A percentile compares a stretch with the other conserved stretches of the same genome.
Conservation (phyloP, 2,329 filamentous ascomycete species). For the Ceratocystiopsis sp. region DNA sequence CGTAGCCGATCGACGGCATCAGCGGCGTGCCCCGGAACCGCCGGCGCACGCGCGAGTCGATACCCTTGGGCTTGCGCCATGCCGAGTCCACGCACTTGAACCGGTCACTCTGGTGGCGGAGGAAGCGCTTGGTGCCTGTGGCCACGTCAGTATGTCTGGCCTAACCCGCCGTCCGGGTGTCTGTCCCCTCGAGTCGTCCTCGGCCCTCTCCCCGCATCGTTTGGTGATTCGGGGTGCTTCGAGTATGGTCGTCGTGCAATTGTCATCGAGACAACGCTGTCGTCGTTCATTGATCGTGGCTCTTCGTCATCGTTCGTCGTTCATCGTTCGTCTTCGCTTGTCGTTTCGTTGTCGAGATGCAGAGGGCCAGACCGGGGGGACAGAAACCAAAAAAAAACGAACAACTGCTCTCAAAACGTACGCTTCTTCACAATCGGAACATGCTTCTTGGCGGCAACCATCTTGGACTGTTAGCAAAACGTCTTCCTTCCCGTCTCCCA, state of each 20-base stretch:
- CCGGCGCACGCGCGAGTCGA: slow-evolving; percentile 92
- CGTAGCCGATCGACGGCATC: slow-evolving; percentile 99
- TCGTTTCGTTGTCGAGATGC: too few relatives aligned
- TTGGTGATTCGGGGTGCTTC: too few relatives aligned
- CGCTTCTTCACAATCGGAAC: slow-evolving; percentile 99
- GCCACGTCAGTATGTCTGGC: background rate
- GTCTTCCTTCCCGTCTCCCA: background rate
- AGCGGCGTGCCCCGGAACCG: slow-evolving; percentile 89
- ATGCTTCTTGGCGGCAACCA: slow-evolving; percentile 99
- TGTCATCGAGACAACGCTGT: too few relatives aligned
- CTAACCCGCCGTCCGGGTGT: too few relatives aligned
- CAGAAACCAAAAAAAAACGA: too few relatives aligned
- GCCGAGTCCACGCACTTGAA: slow-evolving; percentile 80
- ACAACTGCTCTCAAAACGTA: slow-evolving; percentile 35
- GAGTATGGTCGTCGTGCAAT: too few relatives aligned
- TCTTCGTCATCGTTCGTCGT: too few relatives aligned
- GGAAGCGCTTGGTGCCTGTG: slow-evolving; percentile 84
- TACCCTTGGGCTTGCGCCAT: slow-evolving; percentile 99
- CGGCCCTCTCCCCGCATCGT: too few relatives aligned
- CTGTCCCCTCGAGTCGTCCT: too few relatives aligned
- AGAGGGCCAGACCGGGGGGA: too few relatives aligned
- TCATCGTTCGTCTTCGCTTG: too few relatives aligned
- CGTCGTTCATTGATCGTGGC: too few relatives aligned
- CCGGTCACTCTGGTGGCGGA: slow-evolving; percentile 91
- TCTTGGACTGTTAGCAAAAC: slow-evolving; percentile 34